These are phyloP conservation scores for Phaeosphaeriaceae sp. DNA, from an alignment of 2,329 filamentous ascomycete species.

Conservation along the genomic window DNA sequence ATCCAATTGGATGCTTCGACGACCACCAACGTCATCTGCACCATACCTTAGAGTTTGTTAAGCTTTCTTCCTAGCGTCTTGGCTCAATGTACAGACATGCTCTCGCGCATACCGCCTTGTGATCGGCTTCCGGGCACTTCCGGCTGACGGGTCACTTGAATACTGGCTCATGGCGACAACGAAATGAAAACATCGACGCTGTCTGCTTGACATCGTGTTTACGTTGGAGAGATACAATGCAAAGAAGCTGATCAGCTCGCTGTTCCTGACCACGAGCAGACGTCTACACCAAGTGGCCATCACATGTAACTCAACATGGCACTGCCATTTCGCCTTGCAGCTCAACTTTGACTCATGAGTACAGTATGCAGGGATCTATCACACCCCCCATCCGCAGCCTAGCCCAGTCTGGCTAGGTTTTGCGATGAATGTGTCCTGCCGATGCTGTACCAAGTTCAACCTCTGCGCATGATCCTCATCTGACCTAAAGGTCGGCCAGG, in stretches of 20 bases:
- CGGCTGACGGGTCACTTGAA: conserved; percentile 12
- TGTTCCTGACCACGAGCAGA: background rate
- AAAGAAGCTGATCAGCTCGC: background rate
- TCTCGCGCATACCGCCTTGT: conserved; percentile 12
- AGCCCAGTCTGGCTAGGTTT: background rate
- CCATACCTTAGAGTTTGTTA: conserved; percentile 23
- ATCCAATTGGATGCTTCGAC: conserved; percentile 19
- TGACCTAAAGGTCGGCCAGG: background rate
- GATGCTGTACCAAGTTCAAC: background rate
- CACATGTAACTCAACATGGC: background rate
- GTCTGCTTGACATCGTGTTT: background rate
- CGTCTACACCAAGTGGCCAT: background rate
- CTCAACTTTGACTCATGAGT: background rate
- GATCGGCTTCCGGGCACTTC: conserved; percentile 26
- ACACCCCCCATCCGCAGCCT: background rate
- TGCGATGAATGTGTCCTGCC: background rate
- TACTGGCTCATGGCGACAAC: background rate
- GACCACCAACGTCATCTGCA: conserved; percentile 24
- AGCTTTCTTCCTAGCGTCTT: conserved; percentile 28
- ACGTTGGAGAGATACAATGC: background rate
- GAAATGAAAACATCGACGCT: background rate
- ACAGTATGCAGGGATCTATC: background rate
- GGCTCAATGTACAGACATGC: conserved; percentile 10
- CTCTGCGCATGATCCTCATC: background rate
- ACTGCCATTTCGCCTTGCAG: background rate